Conservation (phyloP, 169 alveolate species). For the Babesia gibsoni region DNA sequence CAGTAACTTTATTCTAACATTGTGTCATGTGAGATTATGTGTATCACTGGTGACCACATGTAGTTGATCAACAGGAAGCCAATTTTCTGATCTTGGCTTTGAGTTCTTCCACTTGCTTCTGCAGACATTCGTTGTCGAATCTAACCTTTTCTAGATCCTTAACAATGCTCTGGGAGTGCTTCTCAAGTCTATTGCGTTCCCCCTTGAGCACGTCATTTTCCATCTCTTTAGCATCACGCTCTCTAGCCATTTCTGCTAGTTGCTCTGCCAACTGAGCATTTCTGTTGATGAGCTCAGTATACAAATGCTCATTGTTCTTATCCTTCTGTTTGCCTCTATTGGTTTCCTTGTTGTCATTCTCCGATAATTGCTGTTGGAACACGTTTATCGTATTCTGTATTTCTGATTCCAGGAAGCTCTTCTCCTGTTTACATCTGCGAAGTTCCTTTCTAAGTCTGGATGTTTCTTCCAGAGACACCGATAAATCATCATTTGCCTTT, state of each 20-base stretch:
- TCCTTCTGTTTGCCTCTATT: conserved; percentile 12
- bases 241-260: conserved; percentile 21
- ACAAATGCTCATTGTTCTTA: conserved; percentile 26
- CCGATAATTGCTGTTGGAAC: conserved; percentile 56
- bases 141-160: conserved; percentile 53
- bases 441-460: conserved; percentile 37
- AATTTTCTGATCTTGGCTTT: conserved; percentile 46
- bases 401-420: conserved; percentile 59
- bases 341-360: not conserved
- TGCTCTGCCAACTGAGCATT: conserved; percentile 58
- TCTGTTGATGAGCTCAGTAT: conserved; percentile 53
- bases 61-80: conserved; percentile 8
- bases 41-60: too few relatives aligned
- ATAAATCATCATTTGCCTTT: conserved; percentile 45
- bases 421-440: conserved; percentile 49
- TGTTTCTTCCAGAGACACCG: conserved; percentile 40
- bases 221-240: conserved; percentile 25
- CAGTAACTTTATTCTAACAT: not conserved
- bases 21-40: too few relatives aligned
- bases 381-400: conserved; percentile 60
- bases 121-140: conserved; percentile 38
- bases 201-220: conserved; percentile 33
- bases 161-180: conserved; percentile 48
- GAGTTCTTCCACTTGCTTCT: conserved; percentile 43
- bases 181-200: conserved; percentile 57